These are phyloP conservation scores for Globisporangium paddicum DNA, from an alignment of 352 stramenopile species.

Conservation along the genomic window DNA sequence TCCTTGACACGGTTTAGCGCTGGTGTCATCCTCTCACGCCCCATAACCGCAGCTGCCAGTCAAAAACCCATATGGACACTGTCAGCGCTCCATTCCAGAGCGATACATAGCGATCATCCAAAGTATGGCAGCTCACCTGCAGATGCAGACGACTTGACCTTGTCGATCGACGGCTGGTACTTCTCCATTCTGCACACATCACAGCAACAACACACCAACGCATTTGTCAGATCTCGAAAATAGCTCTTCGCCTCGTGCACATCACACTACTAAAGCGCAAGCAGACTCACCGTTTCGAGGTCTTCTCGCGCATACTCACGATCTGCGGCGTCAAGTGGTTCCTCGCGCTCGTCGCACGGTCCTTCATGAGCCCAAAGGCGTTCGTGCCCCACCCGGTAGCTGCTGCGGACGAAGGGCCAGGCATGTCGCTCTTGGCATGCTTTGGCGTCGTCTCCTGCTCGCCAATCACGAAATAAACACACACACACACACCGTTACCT, in stretches of 20 bases:
- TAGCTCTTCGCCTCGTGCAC: neutral
- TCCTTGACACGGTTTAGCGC: conserved; percentile 59
- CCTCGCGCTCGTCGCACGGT: conserved; percentile 42
- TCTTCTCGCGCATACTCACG: conserved; percentile 44
- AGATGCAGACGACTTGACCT: conserved; percentile 64
- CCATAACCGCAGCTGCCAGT: conserved; percentile 32
- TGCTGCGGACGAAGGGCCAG: neutral
- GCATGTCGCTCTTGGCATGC: conserved; percentile 5
- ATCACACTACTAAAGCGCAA: too few relatives aligned
- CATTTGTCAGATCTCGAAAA: neutral
- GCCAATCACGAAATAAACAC: conserved; percentile 3
- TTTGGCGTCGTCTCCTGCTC: conserved; percentile 2
- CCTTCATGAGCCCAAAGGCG: conserved; percentile 47
- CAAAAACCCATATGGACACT: neutral
- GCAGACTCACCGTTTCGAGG: conserved; percentile 37
- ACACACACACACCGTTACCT: too few relatives aligned
- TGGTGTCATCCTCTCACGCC: conserved; percentile 42
- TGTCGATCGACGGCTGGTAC: conserved; percentile 74
- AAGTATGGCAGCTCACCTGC: conserved; percentile 36
- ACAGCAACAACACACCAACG: neutral
- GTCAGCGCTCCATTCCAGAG: neutral
- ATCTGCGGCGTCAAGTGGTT: conserved; percentile 55
- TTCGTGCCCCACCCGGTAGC: conserved; percentile 22
- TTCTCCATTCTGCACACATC: conserved; percentile 43
- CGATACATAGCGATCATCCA: too few relatives aligned